These are phyloP conservation scores for Myrica gale DNA, from an alignment of 306 rosid species.

Conservation along the genomic window DNA sequence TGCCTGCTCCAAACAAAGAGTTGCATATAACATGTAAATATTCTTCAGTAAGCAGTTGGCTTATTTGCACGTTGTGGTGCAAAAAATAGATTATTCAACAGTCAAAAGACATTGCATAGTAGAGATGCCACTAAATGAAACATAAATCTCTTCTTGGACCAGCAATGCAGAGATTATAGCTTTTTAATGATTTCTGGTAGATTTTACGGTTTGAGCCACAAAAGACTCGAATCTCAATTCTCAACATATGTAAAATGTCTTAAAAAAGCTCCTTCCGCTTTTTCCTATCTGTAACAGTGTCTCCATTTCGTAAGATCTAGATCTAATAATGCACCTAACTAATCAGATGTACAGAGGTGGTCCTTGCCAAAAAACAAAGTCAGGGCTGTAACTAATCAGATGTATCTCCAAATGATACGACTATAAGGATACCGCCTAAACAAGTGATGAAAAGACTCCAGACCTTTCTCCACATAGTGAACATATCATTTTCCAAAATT, in stretches of 20 bases:
- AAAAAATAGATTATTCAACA: neutral
- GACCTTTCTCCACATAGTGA: too few relatives aligned
- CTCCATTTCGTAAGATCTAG: neutral
- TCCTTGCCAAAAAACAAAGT: neutral
- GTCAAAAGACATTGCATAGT: neutral
- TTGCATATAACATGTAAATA: constrained; percentile 12
- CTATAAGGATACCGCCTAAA: too few relatives aligned
- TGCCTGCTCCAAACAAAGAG: too few relatives aligned
- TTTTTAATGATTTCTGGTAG: neutral
- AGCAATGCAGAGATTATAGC: neutral
- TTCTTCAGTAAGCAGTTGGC: neutral
- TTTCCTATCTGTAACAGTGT: neutral
- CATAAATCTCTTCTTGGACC: neutral
- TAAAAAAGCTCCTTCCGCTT: neutral
- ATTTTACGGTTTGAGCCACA: neutral
- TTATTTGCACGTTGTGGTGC: neutral
- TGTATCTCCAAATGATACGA: too few relatives aligned
- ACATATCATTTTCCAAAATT: too few relatives aligned
- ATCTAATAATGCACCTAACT: neutral
- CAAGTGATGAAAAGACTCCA: too few relatives aligned
- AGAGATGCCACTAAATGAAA: neutral
- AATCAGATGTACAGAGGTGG: neutral
- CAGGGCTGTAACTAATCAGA: too few relatives aligned
- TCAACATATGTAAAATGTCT: neutral
- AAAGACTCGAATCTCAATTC: neutral